These are phyloP conservation scores for Sclerotinia trifoliorum DNA, from an alignment of 2,329 filamentous ascomycete species.

Conservation along the genomic window DNA sequence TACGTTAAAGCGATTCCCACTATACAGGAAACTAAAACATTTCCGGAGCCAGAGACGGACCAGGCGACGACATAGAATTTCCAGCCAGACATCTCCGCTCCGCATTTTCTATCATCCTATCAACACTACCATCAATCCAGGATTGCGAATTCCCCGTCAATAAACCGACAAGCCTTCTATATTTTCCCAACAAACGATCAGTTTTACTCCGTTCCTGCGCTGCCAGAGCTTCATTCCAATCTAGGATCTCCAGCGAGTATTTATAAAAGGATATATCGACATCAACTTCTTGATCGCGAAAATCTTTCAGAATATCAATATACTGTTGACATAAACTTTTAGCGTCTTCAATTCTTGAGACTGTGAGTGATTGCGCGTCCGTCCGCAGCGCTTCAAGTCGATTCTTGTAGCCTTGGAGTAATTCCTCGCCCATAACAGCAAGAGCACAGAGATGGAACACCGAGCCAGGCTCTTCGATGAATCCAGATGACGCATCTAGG, in stretches of 20 bases:
- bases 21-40: background rate
- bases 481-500: slow-evolving; percentile 18
- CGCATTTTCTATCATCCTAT: slow-evolving; percentile 11
- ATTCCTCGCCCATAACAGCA: slow-evolving; percentile 28
- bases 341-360: background rate
- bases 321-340: slow-evolving; percentile 23
- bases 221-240: slow-evolving; percentile 22
- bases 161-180: slow-evolving; percentile 19
- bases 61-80: background rate
- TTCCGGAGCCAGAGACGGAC: background rate
- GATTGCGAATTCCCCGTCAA: slow-evolving; percentile 4
- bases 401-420: slow-evolving; percentile 24
- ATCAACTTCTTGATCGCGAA: slow-evolving; percentile 21
- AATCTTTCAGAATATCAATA: slow-evolving; percentile 29
- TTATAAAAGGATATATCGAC: slow-evolving; percentile 29
- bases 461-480: slow-evolving; percentile 23
- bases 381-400: slow-evolving; percentile 3
- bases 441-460: slow-evolving; percentile 28
- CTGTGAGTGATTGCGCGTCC: background rate
- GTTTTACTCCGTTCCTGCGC: slow-evolving; percentile 11
- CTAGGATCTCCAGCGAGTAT: slow-evolving; percentile 28
- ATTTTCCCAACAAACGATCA: slow-evolving; percentile 10
- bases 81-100: background rate
- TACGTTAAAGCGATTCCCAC: background rate
- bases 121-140: slow-evolving; percentile 10